Evolutionary conservation across 2,329 filamentous ascomycete species (phyloP).

Genomic region (Tolypocladium guangdongense): DNA sequence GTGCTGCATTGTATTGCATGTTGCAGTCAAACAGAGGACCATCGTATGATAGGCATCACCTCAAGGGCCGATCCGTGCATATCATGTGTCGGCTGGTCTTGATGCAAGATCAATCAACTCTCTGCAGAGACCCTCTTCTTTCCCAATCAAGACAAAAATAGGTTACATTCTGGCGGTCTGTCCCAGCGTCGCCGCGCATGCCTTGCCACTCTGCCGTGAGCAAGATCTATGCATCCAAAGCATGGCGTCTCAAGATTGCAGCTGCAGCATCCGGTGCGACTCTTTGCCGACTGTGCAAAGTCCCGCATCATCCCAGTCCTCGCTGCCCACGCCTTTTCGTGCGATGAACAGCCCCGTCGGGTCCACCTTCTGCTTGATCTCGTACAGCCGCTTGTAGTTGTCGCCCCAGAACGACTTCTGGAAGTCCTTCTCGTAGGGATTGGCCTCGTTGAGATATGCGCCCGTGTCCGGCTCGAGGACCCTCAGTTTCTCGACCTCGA

Average conservation of each 20-base stretch:
- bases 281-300: conserved; percentile 1
- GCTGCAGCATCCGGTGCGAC: not conserved
- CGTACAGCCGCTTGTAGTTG: conserved; percentile 21
- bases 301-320: conserved; percentile 20
- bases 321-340: conserved; percentile 24
- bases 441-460: conserved; percentile 20
- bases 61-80: not conserved
- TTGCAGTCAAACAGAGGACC: not conserved
- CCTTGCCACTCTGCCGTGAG: not conserved
- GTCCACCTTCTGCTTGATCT: conserved; percentile 23
- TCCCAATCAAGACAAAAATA: not conserved
- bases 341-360: conserved; percentile 24
- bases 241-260: not conserved
- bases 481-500: conserved; percentile 11
- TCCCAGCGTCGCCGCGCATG: too few relatives aligned
- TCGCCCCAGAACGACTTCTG: conserved; percentile 24
- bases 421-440: conserved; percentile 24
- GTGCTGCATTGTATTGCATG: not conserved
- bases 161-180: not conserved
- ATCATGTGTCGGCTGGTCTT: not conserved
- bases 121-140: too few relatives aligned
- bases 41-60: not conserved
- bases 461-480: conserved; percentile 13
- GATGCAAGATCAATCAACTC: not conserved
- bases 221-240: not conserved